Conservation (phyloP, 2,329 filamentous ascomycete genomes). For the Aureobasidium sp. region DNA sequence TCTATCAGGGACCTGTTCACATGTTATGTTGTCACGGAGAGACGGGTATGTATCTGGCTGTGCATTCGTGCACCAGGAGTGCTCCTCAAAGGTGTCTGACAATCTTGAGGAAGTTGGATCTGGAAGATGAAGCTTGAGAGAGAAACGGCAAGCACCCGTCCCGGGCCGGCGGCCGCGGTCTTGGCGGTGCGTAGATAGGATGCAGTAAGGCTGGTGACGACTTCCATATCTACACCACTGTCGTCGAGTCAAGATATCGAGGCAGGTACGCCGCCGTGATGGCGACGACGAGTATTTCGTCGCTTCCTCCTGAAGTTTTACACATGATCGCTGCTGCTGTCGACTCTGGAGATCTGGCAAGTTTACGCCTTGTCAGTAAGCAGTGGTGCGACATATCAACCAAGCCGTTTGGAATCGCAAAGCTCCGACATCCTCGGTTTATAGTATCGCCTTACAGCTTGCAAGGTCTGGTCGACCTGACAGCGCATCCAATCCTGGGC, state of each 20-base stretch:
- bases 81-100: too few relatives aligned
- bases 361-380: background rate
- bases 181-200: too few relatives aligned
- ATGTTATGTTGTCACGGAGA: too few relatives aligned
- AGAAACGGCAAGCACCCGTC: too few relatives aligned
- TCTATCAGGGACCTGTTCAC: too few relatives aligned
- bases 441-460: slow-evolving; percentile 1
- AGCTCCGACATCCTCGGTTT: background rate
- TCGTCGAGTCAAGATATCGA: background rate
- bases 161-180: too few relatives aligned
- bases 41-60: too few relatives aligned
- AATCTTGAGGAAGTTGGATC: too few relatives aligned
- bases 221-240: too few relatives aligned
- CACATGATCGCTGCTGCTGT: background rate
- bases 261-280: background rate
- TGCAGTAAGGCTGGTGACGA: too few relatives aligned
- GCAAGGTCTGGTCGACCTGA: background rate
- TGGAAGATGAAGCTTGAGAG: too few relatives aligned
- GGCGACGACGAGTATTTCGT: background rate
- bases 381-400: background rate
- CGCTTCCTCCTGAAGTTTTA: background rate
- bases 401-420: background rate
- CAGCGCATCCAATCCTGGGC: background rate
- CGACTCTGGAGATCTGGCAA: background rate
- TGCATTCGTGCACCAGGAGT: too few relatives aligned